phyloP scores from a whole-genome alignment of 495 filamentous ascomycete species.

The Elaphomyces granulatus region DNA sequence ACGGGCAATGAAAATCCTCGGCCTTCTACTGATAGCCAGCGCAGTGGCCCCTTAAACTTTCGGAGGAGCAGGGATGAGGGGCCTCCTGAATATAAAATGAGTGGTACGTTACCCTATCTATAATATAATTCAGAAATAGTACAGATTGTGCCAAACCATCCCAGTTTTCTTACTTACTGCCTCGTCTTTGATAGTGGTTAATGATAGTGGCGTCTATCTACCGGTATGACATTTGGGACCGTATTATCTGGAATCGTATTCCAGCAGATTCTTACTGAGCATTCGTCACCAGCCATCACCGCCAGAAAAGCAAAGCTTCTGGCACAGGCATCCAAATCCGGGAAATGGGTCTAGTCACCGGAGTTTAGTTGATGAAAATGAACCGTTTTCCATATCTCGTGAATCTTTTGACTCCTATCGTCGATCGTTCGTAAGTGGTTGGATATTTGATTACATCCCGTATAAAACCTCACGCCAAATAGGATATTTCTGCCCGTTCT shows the following conservation, averaged over 20 bases:
- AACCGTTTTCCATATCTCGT: conserved; percentile 91
- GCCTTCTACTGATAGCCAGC: conserved; percentile 27
- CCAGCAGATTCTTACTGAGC: conserved; percentile 9
- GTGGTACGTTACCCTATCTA: conserved; percentile 43
- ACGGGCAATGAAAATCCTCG: conserved; percentile 33
- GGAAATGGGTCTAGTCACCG: conserved; percentile 56
- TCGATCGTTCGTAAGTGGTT: conserved; percentile 71
- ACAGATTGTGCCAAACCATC: conserved; percentile 3
- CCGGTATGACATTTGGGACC: conserved; percentile 44
- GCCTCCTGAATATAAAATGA: conserved; percentile 66
- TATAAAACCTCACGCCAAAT: conserved; percentile 1
- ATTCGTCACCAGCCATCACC: conserved; percentile 59
- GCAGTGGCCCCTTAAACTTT: conserved; percentile 39
- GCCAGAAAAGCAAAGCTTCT: conserved; percentile 70
- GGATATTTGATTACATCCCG: not conserved
- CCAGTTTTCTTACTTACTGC: conserved; percentile 1
- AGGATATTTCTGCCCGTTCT: conserved; percentile 90
- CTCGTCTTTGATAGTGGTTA: conserved; percentile 52
- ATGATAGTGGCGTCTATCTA: conserved; percentile 92
- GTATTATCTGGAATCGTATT: not conserved
- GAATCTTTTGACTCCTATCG: conserved; percentile 98
- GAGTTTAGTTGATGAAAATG: conserved; percentile 60
- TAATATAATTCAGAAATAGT: too few species aligned
- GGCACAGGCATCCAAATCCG: conserved; percentile 57
- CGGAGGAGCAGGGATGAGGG: conserved; percentile 41